A percentile compares a stretch with the other conserved stretches of the same genome.
phyloP scores from a whole-genome alignment of 495 filamentous ascomycete species.

The Aspergillus bertholletiae region DNA sequence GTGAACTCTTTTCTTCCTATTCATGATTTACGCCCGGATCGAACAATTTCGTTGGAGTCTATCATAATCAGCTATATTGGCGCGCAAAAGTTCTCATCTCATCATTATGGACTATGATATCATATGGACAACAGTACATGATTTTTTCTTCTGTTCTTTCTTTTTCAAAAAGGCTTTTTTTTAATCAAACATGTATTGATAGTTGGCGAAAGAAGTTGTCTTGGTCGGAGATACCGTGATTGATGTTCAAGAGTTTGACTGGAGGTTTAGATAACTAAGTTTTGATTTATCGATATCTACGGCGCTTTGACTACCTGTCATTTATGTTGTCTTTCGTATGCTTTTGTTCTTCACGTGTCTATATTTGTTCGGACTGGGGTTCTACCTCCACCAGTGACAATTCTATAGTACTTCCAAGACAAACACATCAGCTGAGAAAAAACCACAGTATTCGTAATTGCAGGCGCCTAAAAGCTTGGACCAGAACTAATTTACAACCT shows the following conservation, averaged over 20 bases:
- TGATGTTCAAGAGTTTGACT: background rate
- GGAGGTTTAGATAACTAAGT: background rate
- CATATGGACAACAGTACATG: background rate
- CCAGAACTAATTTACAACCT: background rate
- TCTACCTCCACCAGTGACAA: background rate
- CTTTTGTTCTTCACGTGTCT: background rate
- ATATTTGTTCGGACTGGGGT: background rate
- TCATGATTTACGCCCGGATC: background rate
- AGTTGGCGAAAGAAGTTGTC: background rate
- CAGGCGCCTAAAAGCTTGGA: background rate
- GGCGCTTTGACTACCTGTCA: background rate
- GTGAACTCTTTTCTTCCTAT: background rate
- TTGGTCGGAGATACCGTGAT: background rate
- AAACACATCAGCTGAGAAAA: background rate
- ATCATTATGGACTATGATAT: background rate
- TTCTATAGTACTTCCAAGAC: background rate
- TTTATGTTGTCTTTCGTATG: too few species aligned
- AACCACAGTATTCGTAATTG: background rate
- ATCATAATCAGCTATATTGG: background rate
- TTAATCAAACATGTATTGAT: background rate
- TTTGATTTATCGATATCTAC: background rate
- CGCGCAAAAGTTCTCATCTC: slow-evolving; percentile 2
- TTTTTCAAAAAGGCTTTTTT: background rate
- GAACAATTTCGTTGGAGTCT: background rate
- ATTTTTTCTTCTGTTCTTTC: background rate